These are phyloP conservation scores for Kazachstania psychrophila DNA, from an alignment of 805 yeast species.

Conservation along the genomic window DNA sequence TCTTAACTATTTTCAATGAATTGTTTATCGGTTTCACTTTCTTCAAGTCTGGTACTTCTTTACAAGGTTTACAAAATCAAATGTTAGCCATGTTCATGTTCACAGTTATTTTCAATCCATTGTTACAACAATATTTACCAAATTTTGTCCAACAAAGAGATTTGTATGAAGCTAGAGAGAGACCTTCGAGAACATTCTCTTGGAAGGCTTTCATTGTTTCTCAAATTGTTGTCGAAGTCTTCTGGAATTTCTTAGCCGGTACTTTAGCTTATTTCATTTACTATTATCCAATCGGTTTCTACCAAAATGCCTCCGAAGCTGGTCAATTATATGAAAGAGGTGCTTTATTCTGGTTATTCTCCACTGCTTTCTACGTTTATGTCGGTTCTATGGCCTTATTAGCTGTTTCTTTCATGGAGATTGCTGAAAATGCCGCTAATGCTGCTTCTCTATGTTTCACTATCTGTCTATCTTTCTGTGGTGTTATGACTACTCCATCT, in stretches of 20 bases:
- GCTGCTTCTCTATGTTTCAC: conserved; percentile 49
- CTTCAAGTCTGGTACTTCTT: conserved; percentile 53
- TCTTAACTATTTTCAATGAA: conserved; percentile 45
- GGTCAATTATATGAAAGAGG: conserved; percentile 43
- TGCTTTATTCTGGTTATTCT: conserved; percentile 42
- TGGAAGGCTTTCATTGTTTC: conserved; percentile 57
- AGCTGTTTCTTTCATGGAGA: conserved; percentile 48
- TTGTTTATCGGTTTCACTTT: conserved; percentile 67
- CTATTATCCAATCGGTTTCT: conserved; percentile 67
- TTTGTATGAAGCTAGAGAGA: conserved; percentile 62
- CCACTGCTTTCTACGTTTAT: conserved; percentile 43
- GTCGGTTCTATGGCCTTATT: conserved; percentile 50
- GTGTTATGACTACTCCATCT: conserved; percentile 54
- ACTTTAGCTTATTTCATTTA: conserved; percentile 53
- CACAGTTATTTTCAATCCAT: conserved; percentile 44
- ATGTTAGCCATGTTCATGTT: conserved; percentile 71
- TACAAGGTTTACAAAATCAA: conserved; percentile 73
- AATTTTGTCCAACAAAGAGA: conserved; percentile 52
- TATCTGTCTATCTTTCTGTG: conserved; percentile 63
- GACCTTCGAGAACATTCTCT: conserved; percentile 61
- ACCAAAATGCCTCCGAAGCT: conserved; percentile 50
- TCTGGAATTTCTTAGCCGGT: conserved; percentile 53
- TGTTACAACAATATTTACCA: conserved; percentile 57
- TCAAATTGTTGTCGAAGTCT: conserved; percentile 56
- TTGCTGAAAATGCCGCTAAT: conserved; percentile 57